Conservation (phyloP, 768 basidiomycete genomes). For the Hysterangium stoloniferum region DNA sequence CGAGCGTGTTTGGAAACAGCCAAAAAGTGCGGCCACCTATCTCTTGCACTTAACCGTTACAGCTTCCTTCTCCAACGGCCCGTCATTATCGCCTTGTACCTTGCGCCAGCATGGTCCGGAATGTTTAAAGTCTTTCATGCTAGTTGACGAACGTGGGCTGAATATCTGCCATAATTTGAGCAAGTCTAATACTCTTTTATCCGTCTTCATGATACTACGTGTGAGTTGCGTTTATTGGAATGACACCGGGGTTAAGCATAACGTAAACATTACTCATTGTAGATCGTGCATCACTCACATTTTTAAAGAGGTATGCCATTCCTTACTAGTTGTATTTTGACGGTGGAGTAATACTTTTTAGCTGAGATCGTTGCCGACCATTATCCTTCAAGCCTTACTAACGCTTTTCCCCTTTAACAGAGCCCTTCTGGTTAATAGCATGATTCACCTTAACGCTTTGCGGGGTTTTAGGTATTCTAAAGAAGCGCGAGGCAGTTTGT, state of each 20-base stretch:
- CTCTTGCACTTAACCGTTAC: slow-evolving; percentile 10
- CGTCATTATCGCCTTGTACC: slow-evolving; percentile 5
- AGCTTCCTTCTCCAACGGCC: neutral
- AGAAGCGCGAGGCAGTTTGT: neutral
- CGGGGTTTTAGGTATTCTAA: neutral
- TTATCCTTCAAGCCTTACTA: no score
- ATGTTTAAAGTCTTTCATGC: neutral
- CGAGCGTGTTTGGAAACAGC: slow-evolving; percentile 8
- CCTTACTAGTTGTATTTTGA: slow-evolving; percentile 6
- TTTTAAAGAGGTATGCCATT: slow-evolving; percentile 2
- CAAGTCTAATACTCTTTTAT: neutral
- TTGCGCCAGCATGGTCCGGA: slow-evolving; percentile 4
- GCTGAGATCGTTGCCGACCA: neutral
- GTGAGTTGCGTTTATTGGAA: slow-evolving; percentile 4
- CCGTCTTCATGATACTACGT: slow-evolving; percentile 10
- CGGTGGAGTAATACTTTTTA: neutral
- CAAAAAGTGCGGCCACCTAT: neutral
- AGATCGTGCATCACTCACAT: neutral
- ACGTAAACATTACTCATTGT: neutral
- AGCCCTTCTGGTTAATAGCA: slow-evolving; percentile 7
- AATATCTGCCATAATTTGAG: neutral
- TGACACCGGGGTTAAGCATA: slow-evolving; percentile 1
- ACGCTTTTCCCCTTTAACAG: neutral
- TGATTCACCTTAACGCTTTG: slow-evolving; percentile 5
- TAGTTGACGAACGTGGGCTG: slow-evolving; percentile 7